Evolutionary conservation across 1,139 yeast species (phyloP).

Genomic region (Diutina mesorugosa): DNA sequence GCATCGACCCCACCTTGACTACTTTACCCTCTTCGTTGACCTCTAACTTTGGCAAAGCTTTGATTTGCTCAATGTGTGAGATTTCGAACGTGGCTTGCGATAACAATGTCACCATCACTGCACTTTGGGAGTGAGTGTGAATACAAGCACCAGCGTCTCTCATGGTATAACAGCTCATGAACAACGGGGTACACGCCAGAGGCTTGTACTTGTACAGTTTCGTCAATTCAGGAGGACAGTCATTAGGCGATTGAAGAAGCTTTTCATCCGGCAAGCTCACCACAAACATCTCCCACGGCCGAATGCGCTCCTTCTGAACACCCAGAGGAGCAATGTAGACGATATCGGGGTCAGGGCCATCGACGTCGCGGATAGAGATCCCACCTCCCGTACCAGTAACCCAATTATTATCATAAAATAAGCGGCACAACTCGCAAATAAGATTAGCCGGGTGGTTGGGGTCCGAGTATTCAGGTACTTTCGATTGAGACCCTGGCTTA

Average conservation of each 20-base stretch:
- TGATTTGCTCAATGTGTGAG: constrained; percentile 79
- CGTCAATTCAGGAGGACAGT: constrained; percentile 16
- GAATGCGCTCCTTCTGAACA: constrained; percentile 82
- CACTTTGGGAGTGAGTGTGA: constrained; percentile 86
- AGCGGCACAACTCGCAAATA: constrained; percentile 69
- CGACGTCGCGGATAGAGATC: constrained; percentile 58
- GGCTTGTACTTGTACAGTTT: constrained; percentile 51
- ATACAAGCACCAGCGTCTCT: constrained; percentile 86
- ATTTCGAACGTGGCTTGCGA: constrained; percentile 53
- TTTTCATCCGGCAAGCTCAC: constrained; percentile 40
- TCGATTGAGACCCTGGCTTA: not conserved
- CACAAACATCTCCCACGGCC: constrained; percentile 74
- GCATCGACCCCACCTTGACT: constrained; percentile 52
- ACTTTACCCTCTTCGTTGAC: constrained; percentile 27
- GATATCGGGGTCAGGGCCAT: constrained; percentile 27
- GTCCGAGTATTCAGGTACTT: constrained; percentile 9
- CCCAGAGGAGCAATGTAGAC: constrained; percentile 89
- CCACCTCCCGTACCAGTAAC: constrained; percentile 97
- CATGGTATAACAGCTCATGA: constrained; percentile 60
- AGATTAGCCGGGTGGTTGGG: constrained; percentile 73
- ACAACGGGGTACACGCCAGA: constrained; percentile 87
- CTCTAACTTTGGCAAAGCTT: constrained; percentile 59
- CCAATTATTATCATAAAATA: constrained; percentile 77
- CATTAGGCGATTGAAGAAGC: constrained; percentile 48
- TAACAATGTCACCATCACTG: constrained; percentile 69